A percentile compares a stretch with the other conserved stretches of the same genome.
Evolutionary conservation across 352 stramenopile species (phyloP).

Genomic region (Phytopythium litorale): DNA sequence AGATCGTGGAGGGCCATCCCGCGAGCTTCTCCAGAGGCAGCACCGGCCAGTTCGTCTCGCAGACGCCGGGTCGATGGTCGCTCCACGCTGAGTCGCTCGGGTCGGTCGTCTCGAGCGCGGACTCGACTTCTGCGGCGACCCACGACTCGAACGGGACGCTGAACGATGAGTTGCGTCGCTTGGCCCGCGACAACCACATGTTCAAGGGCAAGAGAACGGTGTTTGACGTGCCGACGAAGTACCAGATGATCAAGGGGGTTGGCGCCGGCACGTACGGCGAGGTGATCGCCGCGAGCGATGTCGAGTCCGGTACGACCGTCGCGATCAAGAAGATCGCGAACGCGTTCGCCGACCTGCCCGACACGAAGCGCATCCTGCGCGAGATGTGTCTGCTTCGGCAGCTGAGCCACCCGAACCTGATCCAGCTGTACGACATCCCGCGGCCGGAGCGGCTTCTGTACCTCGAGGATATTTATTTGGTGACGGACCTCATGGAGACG

Average conservation of each 20-base stretch:
- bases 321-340: constrained; percentile 95
- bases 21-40: constrained; percentile 18
- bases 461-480: constrained; percentile 96
- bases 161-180: constrained; percentile 22
- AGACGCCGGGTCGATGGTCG: constrained; percentile 9
- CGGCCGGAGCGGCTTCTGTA: constrained; percentile 90
- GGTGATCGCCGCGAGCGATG: constrained; percentile 78
- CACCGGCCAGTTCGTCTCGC: constrained; percentile 21
- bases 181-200: constrained; percentile 58
- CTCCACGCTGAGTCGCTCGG: neutral
- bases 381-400: constrained; percentile 90
- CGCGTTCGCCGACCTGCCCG: constrained; percentile 69
- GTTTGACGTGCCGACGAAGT: constrained; percentile 80
- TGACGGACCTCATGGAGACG: constrained; percentile 95
- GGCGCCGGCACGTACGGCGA: constrained; percentile 75
- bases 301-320: constrained; percentile 80
- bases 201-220: constrained; percentile 62
- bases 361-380: constrained; percentile 92
- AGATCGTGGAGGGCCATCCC: constrained; percentile 16
- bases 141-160: neutral
- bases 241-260: constrained; percentile 80
- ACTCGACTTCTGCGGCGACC: neutral
- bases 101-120: neutral
- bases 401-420: constrained; percentile 90
- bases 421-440: constrained; percentile 92